phyloP scores from a whole-genome alignment of 1,139 yeast species.

The Sugiyamaella grinbergsii region DNA sequence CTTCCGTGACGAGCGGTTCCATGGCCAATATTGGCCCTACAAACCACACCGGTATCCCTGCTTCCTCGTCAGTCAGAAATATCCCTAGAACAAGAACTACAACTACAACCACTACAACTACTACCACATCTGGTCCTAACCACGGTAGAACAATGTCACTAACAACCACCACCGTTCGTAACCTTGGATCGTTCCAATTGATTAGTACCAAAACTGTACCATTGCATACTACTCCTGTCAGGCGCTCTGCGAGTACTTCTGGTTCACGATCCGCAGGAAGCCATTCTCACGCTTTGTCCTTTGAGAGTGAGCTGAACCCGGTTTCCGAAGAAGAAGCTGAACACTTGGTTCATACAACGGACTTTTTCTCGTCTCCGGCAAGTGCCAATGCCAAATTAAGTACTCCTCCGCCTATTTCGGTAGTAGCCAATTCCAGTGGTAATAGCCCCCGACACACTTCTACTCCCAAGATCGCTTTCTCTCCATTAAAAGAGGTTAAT shows the following conservation, averaged over 20 bases:
- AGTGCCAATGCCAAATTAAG: background rate
- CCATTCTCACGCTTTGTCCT: slow-evolving; percentile 37
- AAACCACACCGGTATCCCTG: slow-evolving; percentile 1
- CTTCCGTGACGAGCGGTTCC: too few relatives aligned
- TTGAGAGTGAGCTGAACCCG: slow-evolving; percentile 41
- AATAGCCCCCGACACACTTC: slow-evolving; percentile 5
- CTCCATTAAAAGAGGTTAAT: slow-evolving; percentile 9
- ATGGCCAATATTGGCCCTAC: slow-evolving; percentile 6
- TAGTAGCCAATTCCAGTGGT: background rate
- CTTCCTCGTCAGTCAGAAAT: background rate
- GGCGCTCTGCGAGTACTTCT: slow-evolving; percentile 17
- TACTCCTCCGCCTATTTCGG: slow-evolving; percentile 15
- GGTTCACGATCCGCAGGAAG: slow-evolving; percentile 22
- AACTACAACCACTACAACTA: slow-evolving; percentile 19
- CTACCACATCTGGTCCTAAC: slow-evolving; percentile 29
- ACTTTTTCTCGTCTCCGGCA: slow-evolving; percentile 19
- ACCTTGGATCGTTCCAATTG: slow-evolving; percentile 44
- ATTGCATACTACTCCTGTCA: slow-evolving; percentile 21
- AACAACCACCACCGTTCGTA: slow-evolving; percentile 44
- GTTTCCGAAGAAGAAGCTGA: slow-evolving; percentile 39
- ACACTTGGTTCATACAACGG: slow-evolving; percentile 9
- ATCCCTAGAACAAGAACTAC: slow-evolving; percentile 9
- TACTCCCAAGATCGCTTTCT: slow-evolving; percentile 14
- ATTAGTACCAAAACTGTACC: slow-evolving; percentile 40
- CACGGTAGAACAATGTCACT: slow-evolving; percentile 44